Base-by-base conservation (phyloP, 495 filamentous ascomycete genomes). In the Penicillium tannophilum region DNA sequence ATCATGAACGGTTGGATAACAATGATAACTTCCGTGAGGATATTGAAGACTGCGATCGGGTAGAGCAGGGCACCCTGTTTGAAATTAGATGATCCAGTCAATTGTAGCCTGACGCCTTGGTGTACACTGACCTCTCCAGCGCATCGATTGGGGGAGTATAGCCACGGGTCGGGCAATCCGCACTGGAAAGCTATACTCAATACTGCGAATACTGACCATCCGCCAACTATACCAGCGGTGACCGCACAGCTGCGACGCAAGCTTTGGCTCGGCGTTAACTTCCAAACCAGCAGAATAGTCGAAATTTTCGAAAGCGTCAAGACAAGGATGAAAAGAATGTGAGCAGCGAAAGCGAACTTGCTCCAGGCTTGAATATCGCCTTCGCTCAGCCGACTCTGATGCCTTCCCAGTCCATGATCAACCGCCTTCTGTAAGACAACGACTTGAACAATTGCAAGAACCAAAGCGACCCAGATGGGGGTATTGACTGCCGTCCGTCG, bases 391-490 rank as follows among this genome's bases (percentile, higher is more conserved):
- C 31, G 33, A 19, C 54, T 55, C 30, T 61, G n/a, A 45, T 72
- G 64, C 31, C 46, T 63, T 30, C 70, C 66, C 35, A 69, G 36
- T 58, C 72, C 63, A 66, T 68, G 20, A 20, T 68, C 60, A 45
- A 72, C 64, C 4, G 60, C 56, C 44, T 67, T 65, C 44, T 72
- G 63, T 23, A 72, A 58, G 26, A 67, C 20, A 14, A 71, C 58
- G 17, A 66, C 59, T 50, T 69, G 57, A 10, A 64, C 11, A 36
- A 71, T 63, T 8, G 61, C 50, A 2, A 72, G 56, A 19, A 66
- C 41, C 49, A 68, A 30, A 63, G 67, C 73, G 61, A 54, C 62
- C 76, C 49, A 77, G 10, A 79, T 64, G 20, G 64, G 64, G 12
- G 59, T 68, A 46, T 66, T 71, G 35, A 64, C 68, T 0, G 57